A percentile compares a stretch with the other conserved stretches of the same genome.
Evolutionary conservation across 495 filamentous ascomycete genomes (phyloP).

Genomic region (Aspergillus sclerotioniger): DNA sequence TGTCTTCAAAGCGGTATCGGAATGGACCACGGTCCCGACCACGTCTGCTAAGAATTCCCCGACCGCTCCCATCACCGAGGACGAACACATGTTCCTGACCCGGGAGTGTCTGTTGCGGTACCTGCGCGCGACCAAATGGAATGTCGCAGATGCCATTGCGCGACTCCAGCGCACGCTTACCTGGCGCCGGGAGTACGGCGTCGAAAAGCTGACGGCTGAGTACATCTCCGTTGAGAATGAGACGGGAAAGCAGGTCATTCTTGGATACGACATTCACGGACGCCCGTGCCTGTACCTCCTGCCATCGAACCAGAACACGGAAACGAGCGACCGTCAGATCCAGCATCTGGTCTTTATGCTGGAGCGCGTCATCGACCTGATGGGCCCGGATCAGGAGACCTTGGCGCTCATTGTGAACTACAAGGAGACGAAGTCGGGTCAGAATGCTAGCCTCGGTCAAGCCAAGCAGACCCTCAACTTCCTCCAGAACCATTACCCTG

Average conservation of each 20-base stretch:
- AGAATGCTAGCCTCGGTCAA: slow-evolving; percentile 69
- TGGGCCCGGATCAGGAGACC: slow-evolving; percentile 81
- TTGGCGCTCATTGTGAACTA: slow-evolving; percentile 86
- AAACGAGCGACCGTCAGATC: slow-evolving; percentile 82
- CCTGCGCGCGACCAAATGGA: slow-evolving; percentile 91
- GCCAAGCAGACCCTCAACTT: slow-evolving; percentile 80
- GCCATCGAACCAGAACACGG: slow-evolving; percentile 88
- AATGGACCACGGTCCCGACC: slow-evolving; percentile 69
- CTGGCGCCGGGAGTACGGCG: slow-evolving; percentile 87
- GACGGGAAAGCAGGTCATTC: slow-evolving; percentile 88
- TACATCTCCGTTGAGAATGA: slow-evolving; percentile 88
- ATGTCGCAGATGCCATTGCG: slow-evolving; percentile 67
- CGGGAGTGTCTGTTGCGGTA: slow-evolving; percentile 90
- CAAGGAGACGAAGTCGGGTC: slow-evolving; percentile 72
- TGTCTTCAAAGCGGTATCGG: slow-evolving; percentile 63
- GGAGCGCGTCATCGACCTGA: slow-evolving; percentile 83
- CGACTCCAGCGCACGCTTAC: slow-evolving; percentile 74
- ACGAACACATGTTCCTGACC: slow-evolving; percentile 86
- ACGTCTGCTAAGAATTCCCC: slow-evolving; percentile 57
- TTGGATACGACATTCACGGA: slow-evolving; percentile 81
- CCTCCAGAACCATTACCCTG: slow-evolving; percentile 91
- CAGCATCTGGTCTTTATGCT: slow-evolving; percentile 95
- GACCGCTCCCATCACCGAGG: slow-evolving; percentile 65
- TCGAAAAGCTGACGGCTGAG: slow-evolving; percentile 71
- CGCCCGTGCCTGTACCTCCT: slow-evolving; percentile 87